Base-by-base conservation (phyloP, 208 protist genomes). In the Crithidia fasciculata region DNA sequence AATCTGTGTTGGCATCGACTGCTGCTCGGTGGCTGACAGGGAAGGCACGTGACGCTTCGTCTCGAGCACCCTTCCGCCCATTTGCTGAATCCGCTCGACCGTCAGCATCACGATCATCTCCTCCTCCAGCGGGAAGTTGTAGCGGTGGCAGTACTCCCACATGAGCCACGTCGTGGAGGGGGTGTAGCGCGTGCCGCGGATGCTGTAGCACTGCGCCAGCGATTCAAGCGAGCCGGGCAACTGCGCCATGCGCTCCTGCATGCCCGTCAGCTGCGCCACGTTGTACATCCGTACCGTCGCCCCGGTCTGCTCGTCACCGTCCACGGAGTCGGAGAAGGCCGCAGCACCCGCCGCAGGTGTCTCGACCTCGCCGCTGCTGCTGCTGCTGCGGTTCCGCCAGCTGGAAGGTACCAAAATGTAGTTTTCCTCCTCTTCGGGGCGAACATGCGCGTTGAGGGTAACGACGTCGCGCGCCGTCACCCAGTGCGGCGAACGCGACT, bases 141-240 rank as follows among this genome's bases (percentile, higher is more conserved):
- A 72, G 65, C 69, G 68, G 19, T 40, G 36, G 68, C 85, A 90
- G 78, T 95, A 91, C 71, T 85, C 76, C 39, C 81, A 81, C 72
- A 95, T 80, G 6, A 81, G 66, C 65, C 89, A 81, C 13, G 81
- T 72, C 37, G 73, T 72, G 43, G 40, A 7, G 9, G 78, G 8
- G 47, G 19, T 58, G 78, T 94, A 94, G 62, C 72, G 79, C 2
- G 12, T 40, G 9, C 88, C 88, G 47, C 73, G 53, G 28, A 50
- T 56, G 64, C 69, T 82, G 61, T 78, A 65, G 72, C 81, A 91
- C 8, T 58, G 59, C 7, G 57, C 19, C 15, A 74, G 59, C 64
- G 8, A 56, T 19, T 54, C 28, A 19, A 19, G 40, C 4, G 53
- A 0, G 7, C 19, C 18, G 8, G 15, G 5, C 57, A 81, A 18